Percentiles rank a stretch among this genome's conserved stretches.
phyloP scores from a whole-genome alignment of 2,329 filamentous ascomycete species.

The Exophiala alcalophila region DNA sequence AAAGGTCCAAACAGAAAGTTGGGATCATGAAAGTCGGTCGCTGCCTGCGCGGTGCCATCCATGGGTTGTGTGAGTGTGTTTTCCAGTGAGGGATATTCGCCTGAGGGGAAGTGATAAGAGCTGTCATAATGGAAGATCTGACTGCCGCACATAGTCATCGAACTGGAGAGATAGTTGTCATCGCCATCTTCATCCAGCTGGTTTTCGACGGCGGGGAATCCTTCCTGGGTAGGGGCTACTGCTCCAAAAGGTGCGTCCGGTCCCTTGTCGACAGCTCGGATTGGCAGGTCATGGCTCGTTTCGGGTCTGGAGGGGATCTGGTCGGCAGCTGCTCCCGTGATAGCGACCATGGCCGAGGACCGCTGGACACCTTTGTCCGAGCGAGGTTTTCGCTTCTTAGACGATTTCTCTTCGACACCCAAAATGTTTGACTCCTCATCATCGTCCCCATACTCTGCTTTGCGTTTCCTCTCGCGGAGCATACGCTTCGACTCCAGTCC shows the following conservation, averaged over 20 bases:
- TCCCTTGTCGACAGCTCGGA: too few relatives aligned
- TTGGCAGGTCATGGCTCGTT: too few relatives aligned
- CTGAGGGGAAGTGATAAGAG: constrained; percentile 24
- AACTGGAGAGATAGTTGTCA: constrained; percentile 20
- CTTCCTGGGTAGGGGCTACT: too few relatives aligned
- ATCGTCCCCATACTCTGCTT: constrained; percentile 36
- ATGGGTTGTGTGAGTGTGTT: too few relatives aligned
- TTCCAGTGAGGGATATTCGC: constrained; percentile 28
- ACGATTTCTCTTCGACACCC: constrained; percentile 2
- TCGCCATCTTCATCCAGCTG: constrained; percentile 13
- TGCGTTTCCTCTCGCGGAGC: constrained; percentile 41
- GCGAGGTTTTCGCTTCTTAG: constrained; percentile 27
- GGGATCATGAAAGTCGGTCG: too few relatives aligned
- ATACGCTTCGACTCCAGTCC: constrained; percentile 50
- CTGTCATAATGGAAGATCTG: constrained; percentile 27
- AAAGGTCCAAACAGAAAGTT: too few relatives aligned
- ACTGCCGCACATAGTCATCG: constrained; percentile 26
- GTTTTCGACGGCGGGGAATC: too few relatives aligned
- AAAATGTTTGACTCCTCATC: constrained; percentile 15
- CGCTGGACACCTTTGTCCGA: constrained; percentile 30
- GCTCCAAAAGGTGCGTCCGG: too few relatives aligned
- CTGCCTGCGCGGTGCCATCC: too few relatives aligned
- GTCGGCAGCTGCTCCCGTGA: constrained; percentile 37
- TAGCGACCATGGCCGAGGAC: constrained; percentile 30
- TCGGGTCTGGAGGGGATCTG: too few relatives aligned